These are phyloP conservation scores for Botrytis sinoallii DNA, from an alignment of 2,329 filamentous ascomycete genomes.

Conservation along the genomic window DNA sequence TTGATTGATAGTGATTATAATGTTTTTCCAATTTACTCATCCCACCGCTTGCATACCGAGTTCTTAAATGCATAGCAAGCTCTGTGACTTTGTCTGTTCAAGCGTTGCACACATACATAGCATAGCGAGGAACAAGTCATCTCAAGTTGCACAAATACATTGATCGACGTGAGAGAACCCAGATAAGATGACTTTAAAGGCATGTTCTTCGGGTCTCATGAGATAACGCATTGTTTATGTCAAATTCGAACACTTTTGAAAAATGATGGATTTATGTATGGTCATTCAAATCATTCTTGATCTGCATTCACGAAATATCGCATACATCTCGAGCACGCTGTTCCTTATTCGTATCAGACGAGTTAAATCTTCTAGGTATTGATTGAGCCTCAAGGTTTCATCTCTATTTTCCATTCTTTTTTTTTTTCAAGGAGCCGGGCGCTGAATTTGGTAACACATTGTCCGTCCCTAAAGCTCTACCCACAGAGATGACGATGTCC, in stretches of 20 bases:
- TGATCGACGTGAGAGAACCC: not conserved
- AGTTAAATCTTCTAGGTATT: not conserved
- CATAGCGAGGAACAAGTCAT: not conserved
- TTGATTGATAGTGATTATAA: not conserved
- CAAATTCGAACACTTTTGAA: not conserved
- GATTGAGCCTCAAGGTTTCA: not conserved
- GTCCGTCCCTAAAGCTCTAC: no score
- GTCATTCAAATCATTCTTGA: not conserved
- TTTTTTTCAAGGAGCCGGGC: not conserved
- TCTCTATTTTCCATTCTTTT: not conserved
- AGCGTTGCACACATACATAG: not conserved
- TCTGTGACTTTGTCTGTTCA: not conserved
- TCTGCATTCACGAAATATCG: not conserved
- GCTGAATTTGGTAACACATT: not conserved
- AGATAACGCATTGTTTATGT: not conserved
- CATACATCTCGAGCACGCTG: not conserved
- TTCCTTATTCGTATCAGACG: not conserved
- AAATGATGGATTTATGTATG: not conserved
- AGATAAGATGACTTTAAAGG: not conserved
- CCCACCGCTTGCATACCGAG: not conserved
- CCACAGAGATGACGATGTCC: not conserved
- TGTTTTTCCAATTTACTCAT: not conserved
- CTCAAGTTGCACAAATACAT: conserved; percentile 2
- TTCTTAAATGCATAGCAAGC: not conserved
- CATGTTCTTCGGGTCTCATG: not conserved